Evolutionary conservation across 352 stramenopile genomes (phyloP), one percentile per base, ranked within the genome.

Genomic region (Phytophthora palmivora): DNA sequence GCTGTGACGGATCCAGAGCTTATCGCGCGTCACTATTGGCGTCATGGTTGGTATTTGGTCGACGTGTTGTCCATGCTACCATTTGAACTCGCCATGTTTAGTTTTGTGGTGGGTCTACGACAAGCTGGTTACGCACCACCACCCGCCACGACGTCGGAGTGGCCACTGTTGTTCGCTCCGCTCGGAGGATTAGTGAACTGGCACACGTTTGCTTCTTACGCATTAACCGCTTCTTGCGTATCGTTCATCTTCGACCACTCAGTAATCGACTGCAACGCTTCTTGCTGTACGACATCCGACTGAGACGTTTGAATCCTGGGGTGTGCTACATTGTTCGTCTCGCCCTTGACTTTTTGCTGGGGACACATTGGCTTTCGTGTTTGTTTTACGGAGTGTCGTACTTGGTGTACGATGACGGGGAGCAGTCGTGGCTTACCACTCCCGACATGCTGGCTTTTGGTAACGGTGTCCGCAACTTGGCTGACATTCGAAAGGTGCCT

Each of bases 381-480:
- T 36, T 85, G 7, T 88, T 75, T 36, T 82, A 75, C 48, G 78
- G 80, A 14, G 61, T 82, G 4, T 88, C 80, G 34, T 92, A 80
- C 58, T 37, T 84, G 34, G 53, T 65, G 19, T 76, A 79, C 41
- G 53, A 65, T 21, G 61, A 80, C 19, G 67, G 58, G 18, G 57
- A 67, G 14, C 39, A 56, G 21, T 87, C 76, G 41, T 90, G 81
- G 78, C 76, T 90, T 34, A 87, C 74, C n/a, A 74, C 69, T 5
- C 72, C 74, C 0, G 81, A 79, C 1, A 91, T 91, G 82, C 63
- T 91, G 6, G 67, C 63, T 11, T 87, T 88, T 34, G 64, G 58
- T 7, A 39, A 62, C 19, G 72, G 66, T 6, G 69, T 73, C 19
- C 21, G 22, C 1, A 70, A 54, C 19, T 52, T 77, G 34, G 16